Conservation (phyloP, 257 asterid species). For the Solanum sejunctum region DNA sequence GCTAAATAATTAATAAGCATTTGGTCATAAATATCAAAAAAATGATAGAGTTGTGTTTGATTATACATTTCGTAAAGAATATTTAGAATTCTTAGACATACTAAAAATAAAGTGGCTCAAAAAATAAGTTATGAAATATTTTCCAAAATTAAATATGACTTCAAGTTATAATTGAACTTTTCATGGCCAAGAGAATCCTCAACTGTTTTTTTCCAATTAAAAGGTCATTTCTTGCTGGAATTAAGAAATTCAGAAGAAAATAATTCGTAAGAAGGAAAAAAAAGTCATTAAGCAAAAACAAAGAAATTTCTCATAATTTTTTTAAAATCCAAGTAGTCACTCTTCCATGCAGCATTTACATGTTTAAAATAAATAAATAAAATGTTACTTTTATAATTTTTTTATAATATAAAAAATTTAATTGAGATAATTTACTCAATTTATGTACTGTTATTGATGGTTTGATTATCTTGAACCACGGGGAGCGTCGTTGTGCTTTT, state of each 20-base stretch:
- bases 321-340: background rate
- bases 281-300: background rate
- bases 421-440: background rate
- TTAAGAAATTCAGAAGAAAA: background rate
- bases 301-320: background rate
- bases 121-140: background rate
- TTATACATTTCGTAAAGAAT: no score
- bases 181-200: background rate
- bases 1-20: background rate
- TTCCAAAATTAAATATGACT: background rate
- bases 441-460: background rate
- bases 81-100: background rate
- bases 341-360: background rate
- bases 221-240: background rate
- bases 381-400: background rate
- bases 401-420: background rate
- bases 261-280: background rate
- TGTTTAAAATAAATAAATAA: background rate
- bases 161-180: background rate
- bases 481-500: no score
- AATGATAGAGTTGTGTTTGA: background rate
- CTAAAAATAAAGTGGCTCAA: background rate
- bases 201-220: background rate
- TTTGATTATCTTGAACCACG: no score
- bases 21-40: background rate